Conservation (phyloP, 345 rosid species). For the Chamaenerion angustifolium region DNA sequence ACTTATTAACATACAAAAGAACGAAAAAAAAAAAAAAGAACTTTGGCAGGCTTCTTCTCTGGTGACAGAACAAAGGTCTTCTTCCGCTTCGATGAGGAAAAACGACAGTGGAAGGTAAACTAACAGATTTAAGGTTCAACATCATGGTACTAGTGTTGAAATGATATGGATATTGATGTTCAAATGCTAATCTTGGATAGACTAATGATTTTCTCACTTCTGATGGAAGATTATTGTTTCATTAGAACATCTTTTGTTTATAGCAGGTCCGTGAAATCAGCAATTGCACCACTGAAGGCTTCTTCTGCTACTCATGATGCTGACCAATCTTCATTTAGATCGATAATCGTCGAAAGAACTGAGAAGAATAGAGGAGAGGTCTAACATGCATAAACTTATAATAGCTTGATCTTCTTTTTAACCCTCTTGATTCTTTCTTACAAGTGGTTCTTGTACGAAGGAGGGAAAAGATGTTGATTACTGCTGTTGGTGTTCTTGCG, state of each 20-base stretch:
- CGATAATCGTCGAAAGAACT: conserved; percentile 20
- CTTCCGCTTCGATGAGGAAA: conserved; percentile 20
- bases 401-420: neutral
- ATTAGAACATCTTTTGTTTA: conserved; percentile 5
- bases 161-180: neutral
- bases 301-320: conserved; percentile 19
- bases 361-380: conserved; percentile 36
- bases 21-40: conserved; percentile 4
- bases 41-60: conserved; percentile 26
- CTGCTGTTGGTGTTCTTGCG: too few species aligned
- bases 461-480: too few species aligned
- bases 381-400: neutral
- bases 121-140: neutral
- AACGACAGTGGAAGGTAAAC: conserved; percentile 60
- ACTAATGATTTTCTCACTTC: too few species aligned
- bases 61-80: conserved; percentile 22
- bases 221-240: too few species aligned
- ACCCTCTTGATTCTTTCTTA: neutral
- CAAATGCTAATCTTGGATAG: too few species aligned
- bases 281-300: conserved; percentile 22
- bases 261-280: conserved; percentile 21
- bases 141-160: neutral
- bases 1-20: neutral
- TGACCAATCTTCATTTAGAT: conserved; percentile 23
- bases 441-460: too few species aligned